Conservation (phyloP, 176 grass and related monocot species). For the Zea mays region Zm-B73-REFERENCE-NAM-5.0 NC_050102.1:177959001-177959500, state of each 20-base stretch:
- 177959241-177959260: constrained; percentile 81
- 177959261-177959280: constrained; percentile 93
- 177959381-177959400: constrained; percentile 13
- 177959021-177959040: neutral
- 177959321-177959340: constrained; percentile 67
- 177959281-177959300: constrained; percentile 99
- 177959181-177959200: no score
- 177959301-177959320: constrained; percentile 98
- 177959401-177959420: constrained; percentile 50
- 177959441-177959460: no score
- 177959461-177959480: no score
- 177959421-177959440: no score
- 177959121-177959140: constrained; percentile 16
- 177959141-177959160: constrained; percentile 14
- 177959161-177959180: constrained; percentile 16
- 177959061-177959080: constrained; percentile 25
- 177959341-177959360: constrained; percentile 30
- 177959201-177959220: constrained; percentile 62
- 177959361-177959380: neutral
- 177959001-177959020: constrained; percentile 20
- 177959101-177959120: constrained; percentile 1
- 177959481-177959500: no score
- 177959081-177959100: constrained; percentile 29
- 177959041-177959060: constrained; percentile 18
- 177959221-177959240: constrained; percentile 96